Base-by-base conservation (phyloP, 2,329 filamentous ascomycete species). In the Cladophialophora chaetospira region DNA sequence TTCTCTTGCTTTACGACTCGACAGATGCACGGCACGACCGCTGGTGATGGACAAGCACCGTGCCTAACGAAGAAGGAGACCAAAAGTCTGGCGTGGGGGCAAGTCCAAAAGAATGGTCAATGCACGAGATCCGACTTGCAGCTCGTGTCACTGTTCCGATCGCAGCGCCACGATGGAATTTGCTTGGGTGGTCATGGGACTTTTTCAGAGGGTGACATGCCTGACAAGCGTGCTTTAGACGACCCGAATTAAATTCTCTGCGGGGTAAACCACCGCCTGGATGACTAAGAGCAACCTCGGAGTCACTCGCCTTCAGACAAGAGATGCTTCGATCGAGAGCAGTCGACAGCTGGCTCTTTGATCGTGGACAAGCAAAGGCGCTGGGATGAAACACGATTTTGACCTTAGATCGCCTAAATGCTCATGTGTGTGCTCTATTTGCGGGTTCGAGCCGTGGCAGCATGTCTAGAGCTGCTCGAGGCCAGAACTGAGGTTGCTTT, bases 131-230 rank as follows among this genome's bases (percentile, higher is more conserved):
- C 46, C n/a, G 33, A n/a, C 46, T 38, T 49, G 31, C 46, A 38
- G 31, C 17, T 36, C 15, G 29, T 38, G 46, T 35, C 28, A 21
- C 13, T 35, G 11, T 35, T 19, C 21, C 55, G 55, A 57, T 59
- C 45, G n/a, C 23, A 50, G n/a, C 40, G 33, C 42, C 49, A 50
- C 36, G 19, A 31, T 33, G 45, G 38, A 44, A 28, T 45, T 46
- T 26, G 26, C 33, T 42, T 50, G 28, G 25, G 15, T 36, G 47
- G 54, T 57, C 54, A 57, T 57, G 54, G 48, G 54, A 47, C 49
- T 42, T n/a, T n/a, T 48, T 52, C 33, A 52, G 33, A 54, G 51
- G 38, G 23, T 54, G 51, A 46, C 42, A 21, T 45, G 28, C 28
- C n/a, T n/a, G n/a, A n/a, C n/a, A n/a, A n/a, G n/a, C n/a, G n/a